phyloP scores from a whole-genome alignment of 495 filamentous ascomycete genomes.

The Hypoxylon lienhwacheense region DNA sequence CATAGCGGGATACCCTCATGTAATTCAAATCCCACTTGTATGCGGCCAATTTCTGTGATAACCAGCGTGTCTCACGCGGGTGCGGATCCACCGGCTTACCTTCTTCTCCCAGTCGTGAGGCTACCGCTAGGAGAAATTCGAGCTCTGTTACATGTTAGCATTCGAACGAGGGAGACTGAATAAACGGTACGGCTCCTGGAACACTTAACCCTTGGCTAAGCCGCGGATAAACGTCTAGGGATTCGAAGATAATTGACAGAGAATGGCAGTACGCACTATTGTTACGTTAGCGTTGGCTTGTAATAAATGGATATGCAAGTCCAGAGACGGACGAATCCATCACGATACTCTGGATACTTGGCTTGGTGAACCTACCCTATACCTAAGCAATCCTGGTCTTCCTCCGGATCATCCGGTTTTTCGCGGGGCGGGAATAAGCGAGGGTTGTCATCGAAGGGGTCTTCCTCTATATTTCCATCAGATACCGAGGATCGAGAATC shows the following conservation, averaged over 20 bases:
- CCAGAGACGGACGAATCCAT: too few relatives aligned
- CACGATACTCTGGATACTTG: too few relatives aligned
- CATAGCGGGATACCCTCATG: neutral
- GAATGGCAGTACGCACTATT: neutral
- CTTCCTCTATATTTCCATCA: too few relatives aligned
- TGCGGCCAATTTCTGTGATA: conserved; percentile 1
- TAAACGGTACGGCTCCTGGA: neutral
- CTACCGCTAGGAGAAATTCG: conserved; percentile 19
- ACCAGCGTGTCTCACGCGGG: conserved; percentile 4
- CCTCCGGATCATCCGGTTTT: too few relatives aligned
- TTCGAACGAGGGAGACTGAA: neutral
- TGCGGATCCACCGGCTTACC: conserved; percentile 6
- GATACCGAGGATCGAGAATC: too few relatives aligned
- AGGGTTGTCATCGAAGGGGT: too few relatives aligned
- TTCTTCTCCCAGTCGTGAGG: neutral
- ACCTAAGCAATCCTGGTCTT: neutral
- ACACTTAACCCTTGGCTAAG: neutral
- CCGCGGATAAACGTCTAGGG: too few relatives aligned
- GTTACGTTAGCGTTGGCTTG: neutral
- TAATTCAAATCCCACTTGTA: neutral
- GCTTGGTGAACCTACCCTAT: conserved; percentile 6
- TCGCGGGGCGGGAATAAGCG: too few relatives aligned
- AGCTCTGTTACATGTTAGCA: conserved; percentile 15
- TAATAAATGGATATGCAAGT: neutral
- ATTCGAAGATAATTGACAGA: neutral